Evolutionary conservation across 2,329 filamentous ascomycete species (phyloP), one percentile per base, ranked within the genome.

Genomic region (Aspergillus terreus): DNA sequence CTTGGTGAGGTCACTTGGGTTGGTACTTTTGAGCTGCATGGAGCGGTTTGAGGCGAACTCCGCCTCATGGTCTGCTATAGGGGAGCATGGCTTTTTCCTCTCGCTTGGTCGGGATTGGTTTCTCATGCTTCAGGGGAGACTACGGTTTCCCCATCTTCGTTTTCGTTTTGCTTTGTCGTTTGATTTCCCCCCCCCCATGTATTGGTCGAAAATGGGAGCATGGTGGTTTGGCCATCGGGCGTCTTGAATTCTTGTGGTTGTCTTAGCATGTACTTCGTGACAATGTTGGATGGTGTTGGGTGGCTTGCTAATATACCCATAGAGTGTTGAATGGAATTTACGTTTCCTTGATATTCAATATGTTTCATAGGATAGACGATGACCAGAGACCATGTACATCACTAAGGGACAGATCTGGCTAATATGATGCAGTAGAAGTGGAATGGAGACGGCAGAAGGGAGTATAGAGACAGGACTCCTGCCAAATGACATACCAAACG

Each of bases 51-150:
- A 30, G 27, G 27, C 40, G 42, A 46, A 46, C 50, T 46, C 55
- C 52, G 53, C 54, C 46, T 45, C 52, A 57, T 60, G 54, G 57
- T 59, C 59, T 65, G 63, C 60, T 67, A 72, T 70, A 67, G 69
- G 58, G 68, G 60, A 69, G 66, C 67, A 74, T 70, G 70, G 61
- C 67, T 74, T 74, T 30, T 74, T 76, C 71, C 70, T 71, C 71
- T 66, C 66, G 67, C 63, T 57, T 47, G 46, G 59, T 64, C 64
- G 65, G 63, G 67, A 69, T 71, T 62, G 69, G 70, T 72, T 72
- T 72, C 64, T 71, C 69, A 68, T 72, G 68, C 64, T 64, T 65
- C 67, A 57, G 44, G 50, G 43, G 46, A 25, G 36, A 44, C 33
- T 51, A 23, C 30, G 46, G n/a, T 51, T 7, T 36, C 44, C 46